Evolutionary conservation across 2,329 filamentous ascomycete genomes (phyloP), one percentile per base, ranked within the genome.

Genomic region (Setomelanomma holmii): DNA sequence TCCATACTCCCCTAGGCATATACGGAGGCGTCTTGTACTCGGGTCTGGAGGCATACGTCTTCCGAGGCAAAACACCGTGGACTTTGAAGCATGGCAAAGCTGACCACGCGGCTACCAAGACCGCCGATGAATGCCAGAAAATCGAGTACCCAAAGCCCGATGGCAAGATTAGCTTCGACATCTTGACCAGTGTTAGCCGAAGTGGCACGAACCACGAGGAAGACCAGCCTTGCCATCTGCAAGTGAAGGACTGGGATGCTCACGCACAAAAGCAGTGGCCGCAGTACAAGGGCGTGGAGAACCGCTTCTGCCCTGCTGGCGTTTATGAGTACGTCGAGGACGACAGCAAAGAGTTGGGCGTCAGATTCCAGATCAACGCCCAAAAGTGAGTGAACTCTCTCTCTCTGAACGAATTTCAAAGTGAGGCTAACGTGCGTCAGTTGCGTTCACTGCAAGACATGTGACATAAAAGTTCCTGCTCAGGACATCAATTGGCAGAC

Each of bases 391-490:
- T 86, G 14, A 6, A 14, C 38, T 8, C 27, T 19, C 19, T n/a
- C n/a, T n/a, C n/a, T n/a, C n/a, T n/a, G n/a, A n/a, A n/a, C n/a
- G n/a, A n/a, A n/a, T n/a, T n/a, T n/a, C n/a, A 42, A 16, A 34
- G 19, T 45, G 40, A 55, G 17, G 36, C 68, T 78, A 69, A 73
- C 71, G 4, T 10, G 7, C 16, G 19, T 35, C 64, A 96, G 93
- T 78, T 99, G 95, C 75, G 96, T 99, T 61, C 95, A 99, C 78
- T 99, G 95, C 84, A 99, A 99, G 84, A 99, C 95, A 12, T 99
- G 95, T 75, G 95, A 99, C 76, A 99, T 99, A 80, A 99, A 99
- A 80, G 93, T 91, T 14, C 95, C 95, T 6, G 86, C 88, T 57
- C 95, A 99, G 79, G 95, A 98, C 72, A 98, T 99, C 77, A 97